Conservation (phyloP, 768 basidiomycete genomes). For the Gautieria morchelliformis region DNA sequence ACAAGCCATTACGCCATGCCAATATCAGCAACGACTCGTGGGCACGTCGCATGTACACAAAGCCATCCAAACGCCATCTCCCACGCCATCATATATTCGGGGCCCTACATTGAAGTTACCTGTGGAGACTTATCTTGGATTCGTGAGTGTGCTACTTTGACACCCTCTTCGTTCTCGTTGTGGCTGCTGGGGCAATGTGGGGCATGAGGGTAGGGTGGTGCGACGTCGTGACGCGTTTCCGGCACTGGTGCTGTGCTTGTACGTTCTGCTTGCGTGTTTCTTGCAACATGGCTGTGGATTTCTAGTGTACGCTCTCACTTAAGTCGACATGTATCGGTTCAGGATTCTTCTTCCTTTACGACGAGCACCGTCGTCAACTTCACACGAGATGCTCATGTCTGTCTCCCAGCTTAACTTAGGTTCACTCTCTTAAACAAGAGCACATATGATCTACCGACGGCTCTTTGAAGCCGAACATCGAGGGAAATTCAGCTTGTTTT, state of each 20-base stretch:
- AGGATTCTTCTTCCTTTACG: not conserved
- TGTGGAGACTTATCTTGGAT: not conserved
- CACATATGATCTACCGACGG: too few relatives aligned
- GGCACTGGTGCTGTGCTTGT: not conserved
- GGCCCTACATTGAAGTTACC: not conserved
- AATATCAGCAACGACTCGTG: not conserved
- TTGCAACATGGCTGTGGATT: not conserved
- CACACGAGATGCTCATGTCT: not conserved
- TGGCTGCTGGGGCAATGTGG: not conserved
- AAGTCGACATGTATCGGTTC: not conserved
- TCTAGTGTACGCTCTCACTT: not conserved
- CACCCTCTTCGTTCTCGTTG: not conserved
- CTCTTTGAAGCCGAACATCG: too few relatives aligned
- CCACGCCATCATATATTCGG: not conserved
- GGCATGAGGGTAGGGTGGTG: not conserved
- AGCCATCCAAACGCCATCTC: not conserved
- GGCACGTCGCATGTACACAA: not conserved
- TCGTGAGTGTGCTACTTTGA: not conserved
- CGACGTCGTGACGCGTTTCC: not conserved
- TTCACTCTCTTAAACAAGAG: too few relatives aligned
- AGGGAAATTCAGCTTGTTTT: too few relatives aligned
- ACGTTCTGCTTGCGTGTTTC: not conserved
- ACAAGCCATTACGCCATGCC: too few relatives aligned
- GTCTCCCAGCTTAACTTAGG: not conserved
- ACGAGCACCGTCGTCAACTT: not conserved